phyloP scores from a whole-genome alignment of 306 rosid species.

The Hippophae tibetana region DNA sequence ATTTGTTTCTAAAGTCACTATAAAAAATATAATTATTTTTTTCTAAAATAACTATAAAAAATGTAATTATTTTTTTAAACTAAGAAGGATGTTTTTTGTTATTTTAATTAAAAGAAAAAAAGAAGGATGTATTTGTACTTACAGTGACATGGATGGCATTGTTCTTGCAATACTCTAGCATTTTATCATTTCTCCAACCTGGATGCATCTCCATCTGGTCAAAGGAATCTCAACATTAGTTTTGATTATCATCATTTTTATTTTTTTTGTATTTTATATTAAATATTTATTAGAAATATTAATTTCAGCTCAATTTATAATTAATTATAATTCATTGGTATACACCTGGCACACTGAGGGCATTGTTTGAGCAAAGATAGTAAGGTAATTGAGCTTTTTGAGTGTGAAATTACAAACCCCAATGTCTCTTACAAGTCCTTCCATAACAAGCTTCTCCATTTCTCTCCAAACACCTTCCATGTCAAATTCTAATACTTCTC shows the following conservation, averaged over 20 bases:
- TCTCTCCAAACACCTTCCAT: slow-evolving; percentile 54
- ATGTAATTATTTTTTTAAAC: too few relatives aligned
- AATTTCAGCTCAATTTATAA: too few relatives aligned
- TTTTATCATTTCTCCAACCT: slow-evolving; percentile 60
- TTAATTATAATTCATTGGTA: too few relatives aligned
- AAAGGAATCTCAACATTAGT: background rate
- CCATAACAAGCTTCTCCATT: slow-evolving; percentile 45
- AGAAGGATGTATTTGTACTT: background rate
- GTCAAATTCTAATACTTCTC: slow-evolving; percentile 40
- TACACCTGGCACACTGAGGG: slow-evolving; percentile 36
- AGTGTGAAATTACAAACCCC: background rate
- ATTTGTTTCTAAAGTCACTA: too few relatives aligned
- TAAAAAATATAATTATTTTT: too few relatives aligned
- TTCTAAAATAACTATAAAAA: too few relatives aligned
- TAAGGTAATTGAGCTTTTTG: slow-evolving; percentile 32
- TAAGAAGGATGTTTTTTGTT: too few relatives aligned
- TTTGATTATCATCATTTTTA: background rate
- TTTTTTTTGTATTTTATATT: too few relatives aligned
- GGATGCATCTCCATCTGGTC: slow-evolving; percentile 59
- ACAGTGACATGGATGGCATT: slow-evolving; percentile 53
- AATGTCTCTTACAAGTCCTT: slow-evolving; percentile 4
- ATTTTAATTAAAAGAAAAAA: too few relatives aligned
- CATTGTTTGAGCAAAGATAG: slow-evolving; percentile 27
- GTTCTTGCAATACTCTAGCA: slow-evolving; percentile 46
- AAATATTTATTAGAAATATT: too few relatives aligned